Evolutionary conservation across 306 rosid species (phyloP), one percentile per base, ranked within the genome.

Genomic region (Corylus heterophylla): DNA sequence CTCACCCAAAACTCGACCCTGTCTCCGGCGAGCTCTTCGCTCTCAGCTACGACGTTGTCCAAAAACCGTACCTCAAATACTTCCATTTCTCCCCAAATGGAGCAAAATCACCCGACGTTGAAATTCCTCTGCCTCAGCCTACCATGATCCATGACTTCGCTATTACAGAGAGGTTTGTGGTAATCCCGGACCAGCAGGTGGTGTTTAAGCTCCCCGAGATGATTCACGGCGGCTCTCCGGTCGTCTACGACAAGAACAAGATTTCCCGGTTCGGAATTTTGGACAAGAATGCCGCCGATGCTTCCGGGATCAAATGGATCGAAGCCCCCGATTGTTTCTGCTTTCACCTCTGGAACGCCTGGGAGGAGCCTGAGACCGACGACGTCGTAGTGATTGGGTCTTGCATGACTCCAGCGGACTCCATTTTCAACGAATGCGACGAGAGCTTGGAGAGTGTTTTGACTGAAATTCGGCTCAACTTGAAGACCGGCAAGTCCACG

Each of bases 111-210:
- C 90, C 86, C 0, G 96, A 95, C 66, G 91, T 95, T 0, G 97
- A 91, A 48, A 90, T 95, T 50, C 91, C 94, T 0, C 48, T 95
- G 0, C 49, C 76, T 0, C 86, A 90, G 63, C 90, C 99, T 0
- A 95, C 99, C 1, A 95, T 95, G 99, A 95, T 95, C 86, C 98
- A 94, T 68, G 98, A 94, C 48, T 94, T 94, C 54, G 98, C 98
- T 0, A 92, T 94, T 0, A 95, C 99, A 0, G 91, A 95, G 74
- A 85, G 48, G 1, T 86, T 81, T 47, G 97, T 95, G 10, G 90
- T 95, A 5, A 70, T 93, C n/a, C 99, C 99, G 0, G 99, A 95
- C 66, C 99, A 95, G 77, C 99, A 95, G 62, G 98, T 95, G 1
- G 99, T 95, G 7, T 95, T 95, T 73, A 93, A 90, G 31, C 76